phyloP scores from a whole-genome alignment of 2,329 filamentous ascomycete genomes.

The Podosphaera fusca region DNA sequence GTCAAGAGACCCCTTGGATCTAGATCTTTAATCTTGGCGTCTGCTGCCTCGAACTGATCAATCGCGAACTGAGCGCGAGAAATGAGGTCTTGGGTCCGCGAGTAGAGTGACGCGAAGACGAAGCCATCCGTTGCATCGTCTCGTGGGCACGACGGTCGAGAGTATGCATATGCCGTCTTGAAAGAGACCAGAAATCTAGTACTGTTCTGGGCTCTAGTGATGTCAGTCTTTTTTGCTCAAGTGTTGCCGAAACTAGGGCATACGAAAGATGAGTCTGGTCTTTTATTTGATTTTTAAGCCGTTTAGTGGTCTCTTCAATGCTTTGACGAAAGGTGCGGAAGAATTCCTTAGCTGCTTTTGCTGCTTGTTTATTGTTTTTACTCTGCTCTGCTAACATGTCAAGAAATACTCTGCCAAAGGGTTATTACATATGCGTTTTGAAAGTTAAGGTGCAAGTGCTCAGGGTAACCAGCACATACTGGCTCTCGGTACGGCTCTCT shows the following conservation, averaged over 20 bases:
- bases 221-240: neutral
- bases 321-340: conserved; percentile 3
- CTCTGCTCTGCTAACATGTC: conserved; percentile 7
- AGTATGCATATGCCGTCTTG: conserved; percentile 6
- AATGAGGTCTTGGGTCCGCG: conserved; percentile 4
- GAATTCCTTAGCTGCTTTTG: conserved; percentile 6
- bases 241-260: neutral
- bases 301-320: conserved; percentile 4
- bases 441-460: neutral
- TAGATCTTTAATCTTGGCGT: conserved; percentile 3
- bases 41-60: conserved; percentile 5
- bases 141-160: conserved; percentile 4
- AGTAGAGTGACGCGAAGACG: conserved; percentile 6
- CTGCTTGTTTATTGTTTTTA: conserved; percentile 8
- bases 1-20: conserved; percentile 3
- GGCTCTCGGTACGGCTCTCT: conserved; percentile 8
- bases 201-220: conserved; percentile 6
- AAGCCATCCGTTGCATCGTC: neutral
- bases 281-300: conserved; percentile 5
- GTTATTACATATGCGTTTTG: neutral
- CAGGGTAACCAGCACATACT: conserved; percentile 7
- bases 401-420: conserved; percentile 8
- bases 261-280: conserved; percentile 2
- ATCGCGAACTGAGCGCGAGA: conserved; percentile 5
- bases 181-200: conserved; percentile 8